Evolutionary conservation across 1,139 yeast species (phyloP), one percentile per base, ranked within the genome.

Genomic region (Debaryomycetaceae sp.): DNA sequence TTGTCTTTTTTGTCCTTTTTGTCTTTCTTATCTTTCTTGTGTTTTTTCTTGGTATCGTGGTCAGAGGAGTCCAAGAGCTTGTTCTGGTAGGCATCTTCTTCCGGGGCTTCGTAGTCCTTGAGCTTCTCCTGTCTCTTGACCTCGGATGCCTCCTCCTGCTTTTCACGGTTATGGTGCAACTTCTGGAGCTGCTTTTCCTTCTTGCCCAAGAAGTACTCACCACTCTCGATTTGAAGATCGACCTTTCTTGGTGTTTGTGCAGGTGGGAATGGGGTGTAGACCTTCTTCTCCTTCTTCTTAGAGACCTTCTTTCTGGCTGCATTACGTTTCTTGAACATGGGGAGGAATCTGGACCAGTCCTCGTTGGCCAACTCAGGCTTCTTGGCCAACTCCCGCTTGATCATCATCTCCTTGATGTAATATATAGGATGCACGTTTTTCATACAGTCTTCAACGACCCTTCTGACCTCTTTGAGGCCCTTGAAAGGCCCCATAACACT

Each of bases 231-330:
- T 69, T 91, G 95, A 61, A 91, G 71, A 79, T 94, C 99, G 65
- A 94, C 75, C 86, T 92, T 91, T 74, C 98, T 84, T 58, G 98
- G 98, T 52, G 80, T 79, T 67, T 88, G 99, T 43, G 88, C 87
- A 51, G 98, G 98, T 67, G 99, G 99, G 89, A 94, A 94, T 58
- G 98, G 98, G 26, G 98, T 92, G 78, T 92, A 92, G 3, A 80
- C 83, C 67, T 83, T 88, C 86, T 86, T 86, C 63, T 84, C 87
- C 52, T 70, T 77, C 56, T 63, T 66, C 51, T 59, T 65, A 40
- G 63, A 59, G 53, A 68, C 67, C 70, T 79, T 83, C 73, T 83
- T 83, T 59, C 98, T 83, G 34, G 95, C 95, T 50, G 92, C 96
- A 55, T 89, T 89, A 59, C 92, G 83, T 77, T 91, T 92, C 79